Evolutionary conservation across 164 flowering plant genomes (phyloP).

Genomic region (Platanus orientalis): DNA sequence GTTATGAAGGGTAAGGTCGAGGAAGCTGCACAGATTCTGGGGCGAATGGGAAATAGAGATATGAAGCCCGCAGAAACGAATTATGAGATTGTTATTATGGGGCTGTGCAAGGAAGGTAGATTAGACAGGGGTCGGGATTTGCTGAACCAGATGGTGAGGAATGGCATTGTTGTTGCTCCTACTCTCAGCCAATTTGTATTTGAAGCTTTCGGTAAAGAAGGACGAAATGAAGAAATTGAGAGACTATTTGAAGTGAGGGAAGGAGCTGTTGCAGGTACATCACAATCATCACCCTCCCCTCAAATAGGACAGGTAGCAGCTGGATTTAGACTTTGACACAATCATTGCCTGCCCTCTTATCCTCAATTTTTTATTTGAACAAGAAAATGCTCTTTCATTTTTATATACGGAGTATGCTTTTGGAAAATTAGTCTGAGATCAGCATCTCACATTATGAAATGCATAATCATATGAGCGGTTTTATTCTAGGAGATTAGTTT

Average conservation of each 20-base stretch:
- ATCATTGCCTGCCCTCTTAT: neutral
- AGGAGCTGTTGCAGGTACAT: conserved; percentile 3
- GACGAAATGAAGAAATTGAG: conserved; percentile 46
- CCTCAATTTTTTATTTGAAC: conserved; percentile 8
- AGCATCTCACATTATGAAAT: neutral
- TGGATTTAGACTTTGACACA: neutral
- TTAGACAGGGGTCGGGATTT: conserved; percentile 34
- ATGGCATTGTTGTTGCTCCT: conserved; percentile 40
- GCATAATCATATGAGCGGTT: neutral
- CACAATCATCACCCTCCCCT: neutral
- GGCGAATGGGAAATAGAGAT: conserved; percentile 57
- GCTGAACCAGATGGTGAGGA: conserved; percentile 45
- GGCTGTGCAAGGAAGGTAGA: conserved; percentile 38
- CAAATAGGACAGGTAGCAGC: conserved; percentile 17
- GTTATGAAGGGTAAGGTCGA: conserved; percentile 41
- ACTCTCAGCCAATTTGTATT: conserved; percentile 31
- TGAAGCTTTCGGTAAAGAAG: conserved; percentile 49
- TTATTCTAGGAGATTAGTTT: neutral
- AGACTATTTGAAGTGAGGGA: conserved; percentile 31
- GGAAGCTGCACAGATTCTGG: conserved; percentile 49
- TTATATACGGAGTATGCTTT: neutral
- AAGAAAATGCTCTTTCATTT: neutral
- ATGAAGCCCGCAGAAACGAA: conserved; percentile 57
- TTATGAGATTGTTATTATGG: conserved; percentile 57
- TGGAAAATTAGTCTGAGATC: neutral